Conservation (phyloP, 2,329 filamentous ascomycete genomes). For the Ceratocystis cubensis region DNA sequence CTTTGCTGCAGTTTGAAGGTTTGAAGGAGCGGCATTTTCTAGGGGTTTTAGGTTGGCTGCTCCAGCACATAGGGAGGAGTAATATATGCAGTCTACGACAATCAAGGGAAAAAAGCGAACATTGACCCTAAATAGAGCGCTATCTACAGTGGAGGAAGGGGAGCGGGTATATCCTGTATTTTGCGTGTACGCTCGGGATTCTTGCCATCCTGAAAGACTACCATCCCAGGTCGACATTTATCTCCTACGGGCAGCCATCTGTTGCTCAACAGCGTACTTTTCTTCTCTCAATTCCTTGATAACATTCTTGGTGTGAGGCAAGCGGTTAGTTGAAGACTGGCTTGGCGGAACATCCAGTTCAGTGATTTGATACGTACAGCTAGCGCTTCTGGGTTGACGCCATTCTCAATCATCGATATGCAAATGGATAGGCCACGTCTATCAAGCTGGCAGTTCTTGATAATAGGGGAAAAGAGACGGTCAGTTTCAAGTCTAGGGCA, state of each 20-base stretch:
- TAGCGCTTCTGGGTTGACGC: conserved; percentile 87
- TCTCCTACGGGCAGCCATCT: conserved; percentile 26
- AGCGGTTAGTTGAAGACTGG: background rate
- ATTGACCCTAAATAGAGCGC: no score
- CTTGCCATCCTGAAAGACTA: no score
- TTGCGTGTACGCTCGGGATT: no score
- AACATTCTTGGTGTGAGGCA: conserved; percentile 35
- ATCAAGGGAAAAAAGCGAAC: no score
- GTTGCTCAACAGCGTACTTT: conserved; percentile 38
- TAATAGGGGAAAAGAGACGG: background rate
- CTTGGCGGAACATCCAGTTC: background rate
- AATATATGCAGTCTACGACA: no score
- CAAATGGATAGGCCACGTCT: conserved; percentile 84
- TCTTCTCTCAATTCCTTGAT: conserved; percentile 48
- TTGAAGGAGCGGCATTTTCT: background rate
- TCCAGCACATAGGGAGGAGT: no score
- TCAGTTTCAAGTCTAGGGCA: background rate
- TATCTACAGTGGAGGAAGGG: no score
- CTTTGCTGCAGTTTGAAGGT: background rate
- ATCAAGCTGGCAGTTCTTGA: conserved; percentile 84
- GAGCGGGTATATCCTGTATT: no score
- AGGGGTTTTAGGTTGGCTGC: no score
- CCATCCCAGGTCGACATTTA: background rate
- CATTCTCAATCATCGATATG: conserved; percentile 93
- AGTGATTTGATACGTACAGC: conserved; percentile 49